Base-by-base conservation (phyloP, 345 rosid species). In the Salix viminalis region DNA sequence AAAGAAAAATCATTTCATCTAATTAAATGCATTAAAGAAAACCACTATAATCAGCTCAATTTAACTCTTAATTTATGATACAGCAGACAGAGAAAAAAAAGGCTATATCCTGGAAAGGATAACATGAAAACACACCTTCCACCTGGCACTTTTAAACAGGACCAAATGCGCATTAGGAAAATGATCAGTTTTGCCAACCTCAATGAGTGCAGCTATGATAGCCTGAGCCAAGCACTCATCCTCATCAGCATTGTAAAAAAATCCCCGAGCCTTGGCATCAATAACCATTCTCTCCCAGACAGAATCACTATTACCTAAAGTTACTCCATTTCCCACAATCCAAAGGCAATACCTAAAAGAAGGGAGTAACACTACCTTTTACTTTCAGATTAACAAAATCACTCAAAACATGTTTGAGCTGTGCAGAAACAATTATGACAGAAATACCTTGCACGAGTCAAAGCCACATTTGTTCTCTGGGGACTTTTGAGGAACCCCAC, bases 291-390 rank as follows among this genome's bases (percentile, higher is more conserved):
- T 67, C 16, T 65, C 72, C 91, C 89, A 88, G 19, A 86, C 77
- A 13, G 87, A 80, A 23, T 13, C 65, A n/a, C 83, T 83, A 3
- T 77, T 82, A 10, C 60, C 28, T 5, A 85, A 41, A 72, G 91
- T 86, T 12, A 68, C 37, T 65, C 69, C 88, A 66, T 84, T 88
- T 52, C 91, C 91, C 56, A 85, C 60, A 71, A 88, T 83, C 90
- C 90, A 87, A 21, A 87, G 80, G 73, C 87, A 85, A 54, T 80
- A 56, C 73, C 90, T 89, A 39, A 2, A 26, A 41, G 21, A 18
- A 42, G 76, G 6, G 42, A 15, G 37, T 30, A 19, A 16, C 3
- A 12, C 50, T 1, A 3, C 50, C 18, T 13, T 46, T 46, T 12
- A 46, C 50, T 46, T 46, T 46, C 50, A 46, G 13, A 13, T 11